Conservation (phyloP, 2,329 filamentous ascomycete genomes). For the Hymenoscyphus fraxineus region DNA sequence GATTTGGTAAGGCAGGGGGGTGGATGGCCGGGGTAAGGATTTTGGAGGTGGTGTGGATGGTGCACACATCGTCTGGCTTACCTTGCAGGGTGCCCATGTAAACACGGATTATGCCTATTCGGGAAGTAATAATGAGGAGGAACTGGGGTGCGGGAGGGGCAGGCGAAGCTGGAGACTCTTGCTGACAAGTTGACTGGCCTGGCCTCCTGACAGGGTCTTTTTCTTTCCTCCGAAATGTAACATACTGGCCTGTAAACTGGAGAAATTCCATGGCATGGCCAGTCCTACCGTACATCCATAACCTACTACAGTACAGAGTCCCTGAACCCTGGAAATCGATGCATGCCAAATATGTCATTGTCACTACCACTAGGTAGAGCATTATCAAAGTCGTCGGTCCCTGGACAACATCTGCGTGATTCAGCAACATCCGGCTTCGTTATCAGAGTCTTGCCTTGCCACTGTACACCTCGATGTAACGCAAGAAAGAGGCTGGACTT, state of each 20-base stretch:
- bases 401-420: neutral
- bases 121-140: slow-evolving; percentile 12
- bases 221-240: slow-evolving; percentile 22
- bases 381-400: neutral
- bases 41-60: slow-evolving; percentile 13
- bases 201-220: slow-evolving; percentile 8
- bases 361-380: neutral
- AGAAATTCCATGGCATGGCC: neutral
- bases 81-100: slow-evolving; percentile 20
- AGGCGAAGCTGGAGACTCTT: slow-evolving; percentile 1
- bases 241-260: neutral
- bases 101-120: slow-evolving; percentile 19
- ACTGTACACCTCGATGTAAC: neutral
- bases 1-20: slow-evolving; percentile 17
- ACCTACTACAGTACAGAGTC: neutral
- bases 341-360: neutral
- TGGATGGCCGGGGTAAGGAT: slow-evolving; percentile 17
- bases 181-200: slow-evolving; percentile 1
- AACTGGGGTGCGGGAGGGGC: neutral
- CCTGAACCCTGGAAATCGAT: neutral
- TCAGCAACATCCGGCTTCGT: neutral
- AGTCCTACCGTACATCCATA: neutral
- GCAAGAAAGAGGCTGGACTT: neutral
- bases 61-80: slow-evolving; percentile 13
- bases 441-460: neutral